These are phyloP conservation scores for Diaporthe longicolla DNA, from an alignment of 2,329 filamentous ascomycete species.

Conservation along the genomic window DNA sequence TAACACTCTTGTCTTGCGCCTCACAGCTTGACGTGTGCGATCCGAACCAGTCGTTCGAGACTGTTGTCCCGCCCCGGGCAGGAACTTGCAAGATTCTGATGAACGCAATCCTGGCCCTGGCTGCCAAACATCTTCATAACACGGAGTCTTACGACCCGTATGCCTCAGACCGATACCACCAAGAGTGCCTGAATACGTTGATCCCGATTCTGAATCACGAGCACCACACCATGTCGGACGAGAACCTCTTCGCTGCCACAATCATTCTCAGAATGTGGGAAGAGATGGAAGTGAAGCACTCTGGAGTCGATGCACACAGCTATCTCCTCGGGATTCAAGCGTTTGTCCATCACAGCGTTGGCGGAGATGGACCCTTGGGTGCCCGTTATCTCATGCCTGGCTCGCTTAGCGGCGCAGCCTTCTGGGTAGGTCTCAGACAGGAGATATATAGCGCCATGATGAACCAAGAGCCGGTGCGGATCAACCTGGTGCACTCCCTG, in stretches of 20 bases:
- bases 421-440: conserved; percentile 71
- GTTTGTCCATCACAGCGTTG: conserved; percentile 57
- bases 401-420: conserved; percentile 65
- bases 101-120: conserved; percentile 70
- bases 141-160: conserved; percentile 62
- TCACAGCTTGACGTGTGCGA: conserved; percentile 61
- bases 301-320: conserved; percentile 62
- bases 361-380: conserved; percentile 44
- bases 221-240: conserved; percentile 58
- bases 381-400: conserved; percentile 57
- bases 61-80: conserved; percentile 67
- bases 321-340: conserved; percentile 62
- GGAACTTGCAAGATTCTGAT: conserved; percentile 65
- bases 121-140: conserved; percentile 67
- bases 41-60: conserved; percentile 62
- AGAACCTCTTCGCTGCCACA: conserved; percentile 67
- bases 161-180: conserved; percentile 66
- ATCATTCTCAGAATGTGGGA: conserved; percentile 71
- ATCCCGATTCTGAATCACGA: conserved; percentile 62
- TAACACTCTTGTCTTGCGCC: background rate
- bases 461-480: conserved; percentile 60
- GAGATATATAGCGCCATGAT: conserved; percentile 71
- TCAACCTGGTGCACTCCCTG: conserved; percentile 65
- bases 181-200: conserved; percentile 64
- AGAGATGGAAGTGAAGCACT: conserved; percentile 64